Percentiles rank a stretch among this genome's conserved stretches.
These are phyloP conservation scores for Lasiodiplodia sp. DNA, from an alignment of 2,329 filamentous ascomycete genomes.

Conservation along the genomic window DNA sequence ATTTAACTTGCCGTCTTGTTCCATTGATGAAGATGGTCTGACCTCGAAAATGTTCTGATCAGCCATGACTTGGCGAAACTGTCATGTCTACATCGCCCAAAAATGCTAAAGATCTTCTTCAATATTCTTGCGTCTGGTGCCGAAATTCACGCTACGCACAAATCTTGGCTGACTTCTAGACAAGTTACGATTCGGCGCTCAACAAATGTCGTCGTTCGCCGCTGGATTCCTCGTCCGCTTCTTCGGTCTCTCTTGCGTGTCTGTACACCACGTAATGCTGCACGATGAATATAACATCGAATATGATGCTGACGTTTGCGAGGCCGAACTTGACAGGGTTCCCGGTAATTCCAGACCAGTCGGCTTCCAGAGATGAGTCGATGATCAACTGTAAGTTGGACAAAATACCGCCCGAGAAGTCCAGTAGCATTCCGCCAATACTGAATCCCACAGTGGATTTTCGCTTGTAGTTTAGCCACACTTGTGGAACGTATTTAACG, in stretches of 20 bases:
- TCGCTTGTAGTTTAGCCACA: conserved; percentile 79
- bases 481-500: conserved; percentile 83
- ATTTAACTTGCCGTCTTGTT: not conserved
- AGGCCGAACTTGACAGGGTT: conserved; percentile 91
- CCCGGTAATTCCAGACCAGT: conserved; percentile 90
- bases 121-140: not conserved
- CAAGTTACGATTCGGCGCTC: not conserved
- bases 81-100: not conserved
- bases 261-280: conserved; percentile 88
- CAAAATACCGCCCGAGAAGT: conserved; percentile 80
- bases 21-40: not conserved
- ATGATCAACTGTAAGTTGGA: conserved; percentile 83
- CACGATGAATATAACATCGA: conserved; percentile 83
- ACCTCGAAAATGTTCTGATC: not conserved
- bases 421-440: conserved; percentile 83
- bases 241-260: conserved; percentile 37
- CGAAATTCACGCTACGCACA: not conserved
- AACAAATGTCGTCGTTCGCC: conserved; percentile 6
- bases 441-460: conserved; percentile 88
- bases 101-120: not conserved
- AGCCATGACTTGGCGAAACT: not conserved
- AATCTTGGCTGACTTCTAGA: too few species aligned
- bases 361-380: conserved; percentile 81
- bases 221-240: conserved; percentile 37
- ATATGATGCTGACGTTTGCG: conserved; percentile 83